A percentile compares a stretch with the other conserved stretches of the same genome.
Evolutionary conservation across 768 basidiomycete genomes (phyloP).

Genomic region (Boletus sp.): DNA sequence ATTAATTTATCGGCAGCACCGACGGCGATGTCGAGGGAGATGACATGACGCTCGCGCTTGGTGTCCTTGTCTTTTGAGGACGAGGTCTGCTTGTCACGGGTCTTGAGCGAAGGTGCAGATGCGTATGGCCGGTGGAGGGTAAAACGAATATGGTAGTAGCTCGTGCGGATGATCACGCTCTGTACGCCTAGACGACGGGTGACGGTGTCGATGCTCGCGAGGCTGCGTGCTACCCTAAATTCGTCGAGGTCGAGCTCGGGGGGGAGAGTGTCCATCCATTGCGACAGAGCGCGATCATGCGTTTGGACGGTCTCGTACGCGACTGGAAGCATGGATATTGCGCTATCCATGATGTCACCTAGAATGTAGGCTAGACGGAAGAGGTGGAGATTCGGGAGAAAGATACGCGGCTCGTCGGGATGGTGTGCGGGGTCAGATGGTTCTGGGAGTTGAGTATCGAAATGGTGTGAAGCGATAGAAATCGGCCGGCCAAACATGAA

Average conservation of each 20-base stretch:
- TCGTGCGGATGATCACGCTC: slow-evolving; percentile 74
- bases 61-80: slow-evolving; percentile 29
- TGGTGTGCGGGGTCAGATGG: slow-evolving; percentile 44
- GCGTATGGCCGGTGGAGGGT: slow-evolving; percentile 81
- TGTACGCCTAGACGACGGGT: slow-evolving; percentile 72
- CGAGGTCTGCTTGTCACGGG: slow-evolving; percentile 26
- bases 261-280: slow-evolving; percentile 79
- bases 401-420: slow-evolving; percentile 61
- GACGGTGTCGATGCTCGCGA: slow-evolving; percentile 59
- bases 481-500: slow-evolving; percentile 84
- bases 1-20: slow-evolving; percentile 76
- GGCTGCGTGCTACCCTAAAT: slow-evolving; percentile 65
- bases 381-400: slow-evolving; percentile 70
- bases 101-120: slow-evolving; percentile 24
- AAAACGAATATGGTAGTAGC: slow-evolving; percentile 81
- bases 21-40: slow-evolving; percentile 71
- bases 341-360: slow-evolving; percentile 83
- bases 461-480: slow-evolving; percentile 74
- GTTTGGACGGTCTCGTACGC: slow-evolving; percentile 69
- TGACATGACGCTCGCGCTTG: slow-evolving; percentile 41
- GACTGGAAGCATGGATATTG: slow-evolving; percentile 76
- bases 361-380: slow-evolving; percentile 76
- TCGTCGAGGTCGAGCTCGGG: slow-evolving; percentile 74
- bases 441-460: slow-evolving; percentile 75
- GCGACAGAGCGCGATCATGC: slow-evolving; percentile 65